Percentiles rank a stretch among this genome's conserved stretches.
phyloP scores from a whole-genome alignment of 345 rosid species.

The Erysimum cheiranthoides region DNA sequence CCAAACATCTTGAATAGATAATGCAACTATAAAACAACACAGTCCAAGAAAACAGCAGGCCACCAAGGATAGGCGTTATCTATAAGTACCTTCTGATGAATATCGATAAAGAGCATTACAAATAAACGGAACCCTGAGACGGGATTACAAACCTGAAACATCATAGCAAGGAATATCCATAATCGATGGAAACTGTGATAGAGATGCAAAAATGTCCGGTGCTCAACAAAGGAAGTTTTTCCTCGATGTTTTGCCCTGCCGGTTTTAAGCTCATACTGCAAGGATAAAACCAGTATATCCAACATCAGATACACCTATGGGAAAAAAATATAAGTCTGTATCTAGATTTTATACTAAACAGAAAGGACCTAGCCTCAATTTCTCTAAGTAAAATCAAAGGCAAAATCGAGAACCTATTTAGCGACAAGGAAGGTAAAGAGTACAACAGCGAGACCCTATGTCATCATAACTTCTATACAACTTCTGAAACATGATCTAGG shows the following conservation, averaged over 20 bases:
- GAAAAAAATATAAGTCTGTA: not conserved
- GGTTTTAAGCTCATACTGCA: conserved; percentile 68
- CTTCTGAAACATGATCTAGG: conserved; percentile 29
- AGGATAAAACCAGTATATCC: conserved; percentile 29
- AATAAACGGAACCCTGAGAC: conserved; percentile 15
- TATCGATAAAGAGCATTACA: not conserved
- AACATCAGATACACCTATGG: conserved; percentile 33
- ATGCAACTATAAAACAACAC: conserved; percentile 17
- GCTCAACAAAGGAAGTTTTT: conserved; percentile 97
- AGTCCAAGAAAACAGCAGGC: conserved; percentile 2
- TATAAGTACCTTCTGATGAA: conserved; percentile 19
- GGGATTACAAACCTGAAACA: conserved; percentile 84
- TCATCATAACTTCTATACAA: conserved; percentile 35
- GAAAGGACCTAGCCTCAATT: conserved; percentile 12
- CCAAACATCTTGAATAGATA: conserved; percentile 15
- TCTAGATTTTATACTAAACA: conserved; percentile 21
- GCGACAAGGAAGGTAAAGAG: conserved; percentile 26
- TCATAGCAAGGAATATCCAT: conserved; percentile 95
- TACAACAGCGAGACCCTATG: conserved; percentile 17
- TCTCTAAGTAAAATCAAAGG: conserved; percentile 5
- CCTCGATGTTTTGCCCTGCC: conserved; percentile 75
- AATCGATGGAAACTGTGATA: conserved; percentile 97
- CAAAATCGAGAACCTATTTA: conserved; percentile 21
- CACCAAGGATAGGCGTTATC: conserved; percentile 19
- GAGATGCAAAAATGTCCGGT: conserved; percentile 92